Conservation (phyloP, 1,284 basidiomycete species). For the Rhodotorula sp. region DNA sequence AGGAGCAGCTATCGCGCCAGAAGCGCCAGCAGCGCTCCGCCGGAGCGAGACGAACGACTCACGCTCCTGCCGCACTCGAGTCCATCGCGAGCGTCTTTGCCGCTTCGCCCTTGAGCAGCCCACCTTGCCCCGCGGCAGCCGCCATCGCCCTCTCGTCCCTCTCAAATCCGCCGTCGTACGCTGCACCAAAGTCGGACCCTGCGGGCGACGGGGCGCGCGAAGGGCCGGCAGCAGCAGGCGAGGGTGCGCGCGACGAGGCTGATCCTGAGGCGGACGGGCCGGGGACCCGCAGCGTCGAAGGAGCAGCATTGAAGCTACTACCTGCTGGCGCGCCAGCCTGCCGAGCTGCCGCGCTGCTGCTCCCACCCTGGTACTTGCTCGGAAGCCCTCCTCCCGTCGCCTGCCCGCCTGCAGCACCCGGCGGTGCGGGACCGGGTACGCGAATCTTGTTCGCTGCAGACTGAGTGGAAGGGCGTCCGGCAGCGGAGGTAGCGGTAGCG, state of each 20-base stretch:
- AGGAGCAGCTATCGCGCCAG: not conserved
- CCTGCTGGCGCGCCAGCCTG: too few species aligned
- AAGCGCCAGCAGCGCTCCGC: not conserved
- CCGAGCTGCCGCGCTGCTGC: too few species aligned
- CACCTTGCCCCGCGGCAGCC: constrained; percentile 52
- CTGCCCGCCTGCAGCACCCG: not conserved
- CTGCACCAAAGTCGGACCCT: constrained; percentile 59
- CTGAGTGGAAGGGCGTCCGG: not conserved
- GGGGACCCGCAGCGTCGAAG: not conserved
- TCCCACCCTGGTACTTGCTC: constrained; percentile 29
- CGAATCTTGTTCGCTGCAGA: not conserved
- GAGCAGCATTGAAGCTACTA: not conserved
- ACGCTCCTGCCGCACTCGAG: constrained; percentile 57
- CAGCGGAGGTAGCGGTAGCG: not conserved
- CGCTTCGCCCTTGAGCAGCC: constrained; percentile 66
- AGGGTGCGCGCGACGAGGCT: not conserved
- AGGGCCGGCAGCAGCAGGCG: too few species aligned
- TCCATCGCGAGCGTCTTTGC: constrained; percentile 74
- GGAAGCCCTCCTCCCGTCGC: constrained; percentile 6
- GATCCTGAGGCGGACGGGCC: not conserved
- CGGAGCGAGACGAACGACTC: constrained; percentile 4
- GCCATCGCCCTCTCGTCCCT: constrained; percentile 59
- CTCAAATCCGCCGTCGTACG: constrained; percentile 84
- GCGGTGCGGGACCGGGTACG: not conserved
- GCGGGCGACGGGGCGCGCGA: not conserved